Percentiles rank a stretch among this genome's conserved stretches.
phyloP scores from a whole-genome alignment of 2,329 filamentous ascomycete genomes.

The Aspergillus ochraceus region DNA sequence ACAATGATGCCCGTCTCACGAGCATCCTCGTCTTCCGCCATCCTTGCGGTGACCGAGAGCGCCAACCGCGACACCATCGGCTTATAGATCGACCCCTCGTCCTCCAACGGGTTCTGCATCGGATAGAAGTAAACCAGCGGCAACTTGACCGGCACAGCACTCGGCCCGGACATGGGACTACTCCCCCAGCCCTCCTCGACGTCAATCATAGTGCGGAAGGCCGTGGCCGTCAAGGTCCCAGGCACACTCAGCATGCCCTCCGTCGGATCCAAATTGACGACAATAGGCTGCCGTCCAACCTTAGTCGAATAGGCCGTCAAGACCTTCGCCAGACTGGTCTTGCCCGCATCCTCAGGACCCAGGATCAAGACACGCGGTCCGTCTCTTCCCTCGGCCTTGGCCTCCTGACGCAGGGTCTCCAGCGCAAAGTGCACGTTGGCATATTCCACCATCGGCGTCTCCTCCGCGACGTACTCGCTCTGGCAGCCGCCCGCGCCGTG shows the following conservation, averaged over 20 bases:
- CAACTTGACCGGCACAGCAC: conserved; percentile 83
- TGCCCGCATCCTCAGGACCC: conserved; percentile 75
- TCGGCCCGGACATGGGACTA: conserved; percentile 87
- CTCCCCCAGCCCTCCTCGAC: conserved; percentile 86
- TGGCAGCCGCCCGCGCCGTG: conserved; percentile 60
- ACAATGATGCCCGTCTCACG: conserved; percentile 78
- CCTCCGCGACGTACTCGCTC: conserved; percentile 69
- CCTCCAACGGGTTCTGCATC: conserved; percentile 64
- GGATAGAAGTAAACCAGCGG: conserved; percentile 91
- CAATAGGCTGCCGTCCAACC: conserved; percentile 70
- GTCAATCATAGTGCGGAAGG: conserved; percentile 84
- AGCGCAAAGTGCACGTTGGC: conserved; percentile 87
- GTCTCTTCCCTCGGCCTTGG: conserved; percentile 50
- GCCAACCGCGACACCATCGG: conserved; percentile 74
- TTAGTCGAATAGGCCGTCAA: conserved; percentile 78
- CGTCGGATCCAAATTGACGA: conserved; percentile 80
- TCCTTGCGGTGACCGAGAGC: conserved; percentile 71
- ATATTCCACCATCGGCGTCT: conserved; percentile 78
- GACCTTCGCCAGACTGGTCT: conserved; percentile 76
- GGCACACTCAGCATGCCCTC: conserved; percentile 78
- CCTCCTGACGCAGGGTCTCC: conserved; percentile 67
- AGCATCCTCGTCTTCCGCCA: conserved; percentile 72
- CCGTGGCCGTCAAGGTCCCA: conserved; percentile 81
- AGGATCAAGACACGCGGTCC: conserved; percentile 84
- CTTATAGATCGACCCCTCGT: conserved; percentile 71